Conservation (phyloP, 768 basidiomycete genomes). For the Fibroporia radiculosa region DNA sequence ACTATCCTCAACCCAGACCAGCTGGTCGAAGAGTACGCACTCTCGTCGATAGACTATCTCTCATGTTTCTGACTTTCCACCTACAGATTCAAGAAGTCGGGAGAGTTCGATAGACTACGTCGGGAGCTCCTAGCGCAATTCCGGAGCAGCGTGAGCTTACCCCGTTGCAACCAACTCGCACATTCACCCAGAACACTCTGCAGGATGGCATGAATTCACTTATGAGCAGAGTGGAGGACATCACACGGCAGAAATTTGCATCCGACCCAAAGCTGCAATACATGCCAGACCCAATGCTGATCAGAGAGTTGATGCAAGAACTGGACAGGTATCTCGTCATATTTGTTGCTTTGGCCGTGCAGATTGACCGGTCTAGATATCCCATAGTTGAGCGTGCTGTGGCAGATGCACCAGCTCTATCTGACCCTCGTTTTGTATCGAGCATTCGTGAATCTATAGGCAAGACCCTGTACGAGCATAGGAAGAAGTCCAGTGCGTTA, state of each 20-base stretch:
- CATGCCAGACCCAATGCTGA: slow-evolving; percentile 43
- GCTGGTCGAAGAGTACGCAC: slow-evolving; percentile 54
- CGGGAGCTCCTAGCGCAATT: slow-evolving; percentile 57
- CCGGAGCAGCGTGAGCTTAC: slow-evolving; percentile 46
- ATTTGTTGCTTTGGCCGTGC: slow-evolving; percentile 11
- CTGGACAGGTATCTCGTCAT: slow-evolving; percentile 47
- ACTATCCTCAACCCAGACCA: slow-evolving; percentile 49
- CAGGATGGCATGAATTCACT: slow-evolving; percentile 49
- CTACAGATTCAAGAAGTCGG: slow-evolving; percentile 68
- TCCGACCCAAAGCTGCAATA: slow-evolving; percentile 48
- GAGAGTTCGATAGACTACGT: slow-evolving; percentile 68
- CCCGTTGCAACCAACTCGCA: neutral
- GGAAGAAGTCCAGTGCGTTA: slow-evolving; percentile 9
- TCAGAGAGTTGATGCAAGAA: slow-evolving; percentile 62
- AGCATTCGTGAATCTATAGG: slow-evolving; percentile 28
- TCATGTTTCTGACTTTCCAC: slow-evolving; percentile 1
- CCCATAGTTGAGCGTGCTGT: slow-evolving; percentile 61
- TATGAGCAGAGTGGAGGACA: slow-evolving; percentile 52
- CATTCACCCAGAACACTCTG: slow-evolving; percentile 1
- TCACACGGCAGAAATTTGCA: slow-evolving; percentile 46
- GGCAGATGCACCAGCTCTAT: slow-evolving; percentile 12
- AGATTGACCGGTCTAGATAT: slow-evolving; percentile 32
- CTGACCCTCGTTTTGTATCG: slow-evolving; percentile 23
- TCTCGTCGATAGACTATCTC: neutral
- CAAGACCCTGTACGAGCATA: slow-evolving; percentile 26